Evolutionary conservation across 2,329 filamentous ascomycete species (phyloP).

Genomic region (Scedosporium dehoogii): DNA sequence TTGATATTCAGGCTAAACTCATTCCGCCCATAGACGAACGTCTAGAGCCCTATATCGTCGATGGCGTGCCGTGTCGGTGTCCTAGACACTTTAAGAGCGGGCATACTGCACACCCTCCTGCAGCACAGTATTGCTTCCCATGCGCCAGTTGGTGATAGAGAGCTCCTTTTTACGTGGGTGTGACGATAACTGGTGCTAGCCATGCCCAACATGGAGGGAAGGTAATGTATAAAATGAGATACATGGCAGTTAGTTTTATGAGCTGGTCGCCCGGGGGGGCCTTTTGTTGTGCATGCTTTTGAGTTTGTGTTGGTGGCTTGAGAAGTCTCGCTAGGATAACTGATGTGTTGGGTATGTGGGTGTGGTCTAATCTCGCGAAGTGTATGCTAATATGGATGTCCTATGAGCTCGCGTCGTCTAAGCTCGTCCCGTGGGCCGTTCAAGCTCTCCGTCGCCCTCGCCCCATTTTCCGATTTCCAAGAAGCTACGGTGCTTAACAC

Average conservation of each 20-base stretch:
- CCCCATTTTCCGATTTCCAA: not conserved
- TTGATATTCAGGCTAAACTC: conserved; percentile 1
- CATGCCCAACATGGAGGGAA: not conserved
- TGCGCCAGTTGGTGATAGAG: not conserved
- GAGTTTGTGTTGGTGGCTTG: not conserved
- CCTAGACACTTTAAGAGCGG: not conserved
- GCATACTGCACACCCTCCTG: not conserved
- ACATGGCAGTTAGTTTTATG: not conserved
- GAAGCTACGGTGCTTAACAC: not conserved
- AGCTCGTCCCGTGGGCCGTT: not conserved
- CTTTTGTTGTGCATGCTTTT: not conserved
- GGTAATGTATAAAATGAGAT: not conserved
- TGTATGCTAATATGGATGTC: not conserved
- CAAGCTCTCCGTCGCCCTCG: not conserved
- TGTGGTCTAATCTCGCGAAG: not conserved
- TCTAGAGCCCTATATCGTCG: not conserved
- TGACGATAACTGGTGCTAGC: not conserved
- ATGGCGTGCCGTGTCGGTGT: not conserved
- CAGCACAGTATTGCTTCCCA: not conserved
- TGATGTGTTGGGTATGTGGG: too few species aligned
- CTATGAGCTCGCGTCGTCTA: not conserved
- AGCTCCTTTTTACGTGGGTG: not conserved
- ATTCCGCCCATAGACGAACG: not conserved
- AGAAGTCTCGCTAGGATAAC: not conserved
- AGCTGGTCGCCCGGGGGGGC: not conserved